A percentile compares a stretch with the other conserved stretches of the same genome.
Evolutionary conservation across 2,329 filamentous ascomycete genomes (phyloP).

Genomic region (Cladosporium colombiae): DNA sequence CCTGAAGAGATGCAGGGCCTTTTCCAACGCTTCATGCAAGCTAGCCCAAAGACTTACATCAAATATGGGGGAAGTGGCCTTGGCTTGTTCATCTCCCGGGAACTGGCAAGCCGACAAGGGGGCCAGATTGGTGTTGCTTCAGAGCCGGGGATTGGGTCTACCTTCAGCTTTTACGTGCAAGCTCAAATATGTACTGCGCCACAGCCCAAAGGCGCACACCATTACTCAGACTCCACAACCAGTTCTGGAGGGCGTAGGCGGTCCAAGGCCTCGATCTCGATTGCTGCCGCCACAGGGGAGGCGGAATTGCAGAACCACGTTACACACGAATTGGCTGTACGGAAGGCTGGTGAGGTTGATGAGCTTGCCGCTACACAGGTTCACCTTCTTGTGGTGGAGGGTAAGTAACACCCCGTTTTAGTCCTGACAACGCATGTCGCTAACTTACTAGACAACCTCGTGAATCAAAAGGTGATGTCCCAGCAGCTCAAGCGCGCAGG

Average conservation of each 20-base stretch:
- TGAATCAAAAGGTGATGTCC: constrained; percentile 44
- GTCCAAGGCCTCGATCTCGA: background rate
- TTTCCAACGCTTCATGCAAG: constrained; percentile 70
- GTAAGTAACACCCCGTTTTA: background rate
- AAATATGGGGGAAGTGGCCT: constrained; percentile 71
- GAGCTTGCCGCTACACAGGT: background rate
- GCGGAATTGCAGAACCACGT: constrained; percentile 7
- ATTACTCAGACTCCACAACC: background rate
- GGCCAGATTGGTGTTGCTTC: constrained; percentile 68
- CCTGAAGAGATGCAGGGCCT: constrained; percentile 49
- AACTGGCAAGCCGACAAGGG: constrained; percentile 69
- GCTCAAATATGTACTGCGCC: constrained; percentile 3
- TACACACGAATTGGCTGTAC: background rate
- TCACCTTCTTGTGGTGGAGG: constrained; percentile 32
- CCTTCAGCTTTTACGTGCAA: constrained; percentile 62
- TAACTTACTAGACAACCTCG: constrained; percentile 39
- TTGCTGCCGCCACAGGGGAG: background rate
- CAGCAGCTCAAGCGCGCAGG: constrained; percentile 43
- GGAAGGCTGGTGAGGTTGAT: background rate
- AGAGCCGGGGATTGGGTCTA: constrained; percentile 59
- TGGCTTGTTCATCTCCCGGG: constrained; percentile 57
- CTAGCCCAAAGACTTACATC: constrained; percentile 65
- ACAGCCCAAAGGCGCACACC: background rate
- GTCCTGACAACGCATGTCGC: background rate
- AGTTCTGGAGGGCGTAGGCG: background rate